A percentile compares a stretch with the other conserved stretches of the same genome.
Conservation (phyloP, 805 yeast genomes). For the Isabelozyma pseudorhagii region DNA sequence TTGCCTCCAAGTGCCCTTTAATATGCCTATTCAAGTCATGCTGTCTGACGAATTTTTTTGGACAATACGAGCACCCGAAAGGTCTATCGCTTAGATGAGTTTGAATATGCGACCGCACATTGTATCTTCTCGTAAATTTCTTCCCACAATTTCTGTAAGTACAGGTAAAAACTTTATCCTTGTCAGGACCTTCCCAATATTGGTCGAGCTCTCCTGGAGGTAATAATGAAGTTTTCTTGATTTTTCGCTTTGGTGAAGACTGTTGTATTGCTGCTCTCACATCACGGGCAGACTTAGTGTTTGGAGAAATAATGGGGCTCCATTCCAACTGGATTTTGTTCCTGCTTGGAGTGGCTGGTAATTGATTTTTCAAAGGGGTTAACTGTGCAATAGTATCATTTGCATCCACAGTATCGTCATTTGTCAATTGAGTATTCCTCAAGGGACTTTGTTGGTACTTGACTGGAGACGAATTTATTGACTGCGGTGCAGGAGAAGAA, state of each 20-base stretch:
- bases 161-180: slow-evolving; percentile 69
- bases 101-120: slow-evolving; percentile 92
- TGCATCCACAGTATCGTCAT: slow-evolving; percentile 35
- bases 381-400: slow-evolving; percentile 39
- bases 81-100: slow-evolving; percentile 96
- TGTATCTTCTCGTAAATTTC: slow-evolving; percentile 81
- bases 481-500: slow-evolving; percentile 16
- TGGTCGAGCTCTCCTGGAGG: slow-evolving; percentile 90
- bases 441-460: slow-evolving; percentile 20
- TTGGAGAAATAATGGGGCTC: slow-evolving; percentile 44
- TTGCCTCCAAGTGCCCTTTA: slow-evolving; percentile 76
- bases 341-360: slow-evolving; percentile 33
- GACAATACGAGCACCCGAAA: slow-evolving; percentile 73
- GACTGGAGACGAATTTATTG: slow-evolving; percentile 30
- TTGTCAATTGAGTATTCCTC: slow-evolving; percentile 10
- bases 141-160: slow-evolving; percentile 76
- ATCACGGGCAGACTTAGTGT: slow-evolving; percentile 18
- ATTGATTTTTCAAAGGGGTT: slow-evolving; percentile 34
- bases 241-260: slow-evolving; percentile 45
- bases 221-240: slow-evolving; percentile 60
- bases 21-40: slow-evolving; percentile 91
- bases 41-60: slow-evolving; percentile 87
- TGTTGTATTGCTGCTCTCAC: slow-evolving; percentile 34
- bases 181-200: slow-evolving; percentile 78
- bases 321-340: slow-evolving; percentile 36